Conservation (phyloP, 2,329 filamentous ascomycete genomes). For the Trichophyton benhamiae region DNA sequence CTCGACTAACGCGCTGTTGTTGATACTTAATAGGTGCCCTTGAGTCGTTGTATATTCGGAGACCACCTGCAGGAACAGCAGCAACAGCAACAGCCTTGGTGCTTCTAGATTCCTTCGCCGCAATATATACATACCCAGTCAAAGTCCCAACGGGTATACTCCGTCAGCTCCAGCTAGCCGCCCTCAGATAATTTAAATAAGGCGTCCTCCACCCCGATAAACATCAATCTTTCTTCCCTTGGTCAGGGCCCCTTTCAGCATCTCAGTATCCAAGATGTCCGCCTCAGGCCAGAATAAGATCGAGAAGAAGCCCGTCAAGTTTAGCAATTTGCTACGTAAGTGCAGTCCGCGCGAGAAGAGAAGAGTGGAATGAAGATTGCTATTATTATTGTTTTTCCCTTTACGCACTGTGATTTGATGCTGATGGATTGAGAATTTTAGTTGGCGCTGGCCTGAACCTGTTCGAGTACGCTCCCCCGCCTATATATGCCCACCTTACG, state of each 20-base stretch:
- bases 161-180: slow-evolving; percentile 3
- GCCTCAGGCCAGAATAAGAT: slow-evolving; percentile 41
- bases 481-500: background rate
- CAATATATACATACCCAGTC: background rate
- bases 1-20: background rate
- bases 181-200: background rate
- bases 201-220: background rate
- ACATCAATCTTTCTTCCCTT: slow-evolving; percentile 52
- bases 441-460: slow-evolving; percentile 87
- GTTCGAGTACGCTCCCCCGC: slow-evolving; percentile 56
- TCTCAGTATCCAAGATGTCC: slow-evolving; percentile 24
- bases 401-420: background rate
- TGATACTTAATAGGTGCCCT: background rate
- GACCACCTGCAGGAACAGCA: background rate
- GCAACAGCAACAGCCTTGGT: background rate
- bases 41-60: background rate
- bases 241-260: slow-evolving; percentile 77
- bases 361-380: background rate
- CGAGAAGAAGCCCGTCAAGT: slow-evolving; percentile 99
- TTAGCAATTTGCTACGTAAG: slow-evolving; percentile 83
- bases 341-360: slow-evolving; percentile 14
- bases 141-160: background rate
- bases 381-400: background rate
- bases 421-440: slow-evolving; percentile 20
- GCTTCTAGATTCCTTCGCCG: background rate